Conservation (phyloP, 192 early-diverging fungal genomes). For the Entomortierella lignicola region DNA sequence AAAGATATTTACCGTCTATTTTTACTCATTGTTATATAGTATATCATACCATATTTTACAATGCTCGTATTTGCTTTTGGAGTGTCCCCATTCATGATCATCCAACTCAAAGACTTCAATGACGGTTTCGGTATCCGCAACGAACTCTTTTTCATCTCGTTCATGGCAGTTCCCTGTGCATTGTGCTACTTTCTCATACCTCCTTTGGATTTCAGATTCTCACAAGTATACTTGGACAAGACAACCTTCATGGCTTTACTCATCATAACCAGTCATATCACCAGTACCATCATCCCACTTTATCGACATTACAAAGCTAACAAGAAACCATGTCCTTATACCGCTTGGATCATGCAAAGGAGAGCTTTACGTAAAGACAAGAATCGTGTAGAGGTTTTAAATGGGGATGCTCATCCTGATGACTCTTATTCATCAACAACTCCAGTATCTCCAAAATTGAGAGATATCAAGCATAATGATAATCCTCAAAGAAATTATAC, state of each 20-base stretch:
- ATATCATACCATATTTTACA: constrained; percentile 11
- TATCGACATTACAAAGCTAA: constrained; percentile 24
- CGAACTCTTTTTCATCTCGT: constrained; percentile 63
- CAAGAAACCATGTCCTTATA: constrained; percentile 16
- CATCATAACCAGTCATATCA: constrained; percentile 22
- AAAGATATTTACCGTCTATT: no score
- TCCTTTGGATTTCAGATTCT: no score
- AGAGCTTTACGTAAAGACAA: not conserved
- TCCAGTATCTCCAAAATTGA: no score
- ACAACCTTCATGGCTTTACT: constrained; percentile 31
- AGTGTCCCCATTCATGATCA: constrained; percentile 60
- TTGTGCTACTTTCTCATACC: constrained; percentile 58
- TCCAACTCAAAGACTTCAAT: constrained; percentile 55
- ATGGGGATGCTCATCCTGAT: no score
- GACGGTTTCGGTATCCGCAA: constrained; percentile 70
- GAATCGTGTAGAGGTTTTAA: no score
- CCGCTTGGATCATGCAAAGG: not conserved
- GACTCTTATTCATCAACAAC: no score
- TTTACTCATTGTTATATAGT: constrained; percentile 15
- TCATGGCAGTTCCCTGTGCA: constrained; percentile 55
- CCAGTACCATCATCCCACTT: constrained; percentile 27
- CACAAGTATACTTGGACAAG: constrained; percentile 8
- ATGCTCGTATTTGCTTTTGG: constrained; percentile 55
- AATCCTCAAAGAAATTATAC: no score
- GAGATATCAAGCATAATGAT: no score